Evolutionary conservation across 108 stramenopile genomes (phyloP), one percentile per base, ranked within the genome.

Genomic region (Chaetoceros muelleri): DNA sequence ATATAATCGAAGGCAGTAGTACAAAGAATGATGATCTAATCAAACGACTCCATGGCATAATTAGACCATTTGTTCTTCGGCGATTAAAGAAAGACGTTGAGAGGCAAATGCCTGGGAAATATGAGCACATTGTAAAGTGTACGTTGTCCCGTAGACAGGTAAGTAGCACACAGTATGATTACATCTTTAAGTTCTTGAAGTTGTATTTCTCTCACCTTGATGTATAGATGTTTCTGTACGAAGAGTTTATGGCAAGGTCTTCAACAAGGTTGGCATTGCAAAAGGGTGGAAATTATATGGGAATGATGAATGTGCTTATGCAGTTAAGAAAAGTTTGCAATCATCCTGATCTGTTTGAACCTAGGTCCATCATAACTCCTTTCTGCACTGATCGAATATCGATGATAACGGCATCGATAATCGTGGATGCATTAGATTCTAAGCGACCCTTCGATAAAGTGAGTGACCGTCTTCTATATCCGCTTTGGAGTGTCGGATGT

Each of bases 291-390:
- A 91, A 92, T 60, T 97, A 86, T 65, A 87, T 98, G 91, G 95
- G 94, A 30, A 98, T 99, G 96, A 98, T 99, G 96, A 95, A 93
- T 62, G 92, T 99, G 24, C 79, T 99, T 46, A 98, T 99, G 96
- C 96, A 98, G 68, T 83, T 99, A 2, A 70, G 98, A 30, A 99
- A 98, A 74, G 96, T 99, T 8, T 99, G 98, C 73, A 98, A 99
- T 64, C 98, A 99, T 61, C 98, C 98, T 24, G 98, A 99, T 58
- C 80, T 99, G 19, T 97, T 98, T 69, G 96, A 98, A 64, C 88
- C 99, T 21, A 76, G 99, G 3, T 80, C 95, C 17, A 90, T 97
- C 26, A 57, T 77, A 2, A 87, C 95, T 18, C 97, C 99, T 30
- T 95, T 96, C 62, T 69, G 82, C 30, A 62, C 93, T 62, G 74